phyloP scores from a whole-genome alignment of 345 rosid species.

The Eucalyptus tenuipes region DNA sequence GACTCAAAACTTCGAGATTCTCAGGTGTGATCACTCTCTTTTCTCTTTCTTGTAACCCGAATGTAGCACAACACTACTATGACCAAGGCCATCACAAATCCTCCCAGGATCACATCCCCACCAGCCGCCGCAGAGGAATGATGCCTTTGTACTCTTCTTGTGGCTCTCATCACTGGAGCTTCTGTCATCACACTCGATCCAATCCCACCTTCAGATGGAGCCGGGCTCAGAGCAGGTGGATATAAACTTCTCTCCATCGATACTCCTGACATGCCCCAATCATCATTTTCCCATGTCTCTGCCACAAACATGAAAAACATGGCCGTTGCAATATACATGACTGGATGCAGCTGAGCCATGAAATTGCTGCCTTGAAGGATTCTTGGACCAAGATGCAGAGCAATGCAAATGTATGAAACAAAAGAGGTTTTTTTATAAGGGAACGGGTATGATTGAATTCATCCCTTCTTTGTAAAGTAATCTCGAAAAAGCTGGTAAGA shows the following conservation, averaged over 20 bases:
- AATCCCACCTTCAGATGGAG: not conserved
- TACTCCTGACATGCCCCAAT: not conserved
- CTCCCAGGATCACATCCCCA: constrained; percentile 26
- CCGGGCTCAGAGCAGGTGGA: not conserved
- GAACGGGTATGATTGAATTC: not conserved
- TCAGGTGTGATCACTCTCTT: not conserved
- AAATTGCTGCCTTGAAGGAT: not conserved
- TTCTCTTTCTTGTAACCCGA: constrained; percentile 7
- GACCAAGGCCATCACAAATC: constrained; percentile 8
- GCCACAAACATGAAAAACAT: not conserved
- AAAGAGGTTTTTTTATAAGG: not conserved
- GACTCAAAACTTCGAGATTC: not conserved
- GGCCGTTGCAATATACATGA: not conserved
- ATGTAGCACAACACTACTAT: constrained; percentile 19
- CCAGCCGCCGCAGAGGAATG: constrained; percentile 1
- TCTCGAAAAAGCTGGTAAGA: not conserved
- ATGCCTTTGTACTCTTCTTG: constrained; percentile 9
- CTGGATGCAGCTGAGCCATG: not conserved
- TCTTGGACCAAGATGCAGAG: not conserved
- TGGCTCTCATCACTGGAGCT: not conserved
- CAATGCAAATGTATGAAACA: not conserved
- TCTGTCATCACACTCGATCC: not conserved
- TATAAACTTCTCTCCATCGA: not conserved
- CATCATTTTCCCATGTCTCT: not conserved
- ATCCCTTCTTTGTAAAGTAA: not conserved